Evolutionary conservation across 345 rosid genomes (phyloP).

Genomic region (Alliaria petiolata): DNA sequence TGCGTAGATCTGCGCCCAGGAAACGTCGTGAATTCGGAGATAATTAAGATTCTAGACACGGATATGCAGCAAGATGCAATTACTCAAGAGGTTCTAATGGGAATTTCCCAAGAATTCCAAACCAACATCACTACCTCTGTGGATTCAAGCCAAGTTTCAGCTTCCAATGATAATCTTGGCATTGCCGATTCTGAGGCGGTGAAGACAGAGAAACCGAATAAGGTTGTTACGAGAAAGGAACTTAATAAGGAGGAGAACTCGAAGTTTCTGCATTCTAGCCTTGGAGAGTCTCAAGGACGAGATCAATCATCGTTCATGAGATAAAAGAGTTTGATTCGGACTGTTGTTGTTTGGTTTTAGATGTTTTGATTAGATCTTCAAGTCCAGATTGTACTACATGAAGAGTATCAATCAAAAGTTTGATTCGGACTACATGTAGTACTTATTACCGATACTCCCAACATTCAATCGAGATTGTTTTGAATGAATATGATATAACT

Average conservation of each 20-base stretch:
- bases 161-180: not conserved
- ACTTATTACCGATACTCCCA: too few relatives aligned
- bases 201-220: not conserved
- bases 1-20: constrained; percentile 30
- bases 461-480: too few relatives aligned
- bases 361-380: not conserved
- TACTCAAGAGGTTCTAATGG: not conserved
- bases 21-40: constrained; percentile 18
- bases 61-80: not conserved
- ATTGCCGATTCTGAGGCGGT: not conserved
- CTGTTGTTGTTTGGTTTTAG: not conserved
- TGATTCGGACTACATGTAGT: too few relatives aligned
- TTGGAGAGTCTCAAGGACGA: constrained; percentile 12
- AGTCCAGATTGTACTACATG: too few relatives aligned
- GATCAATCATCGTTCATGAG: constrained; percentile 4
- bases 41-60: constrained; percentile 16
- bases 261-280: not conserved
- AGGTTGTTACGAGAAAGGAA: not conserved
- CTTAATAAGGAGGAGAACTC: not conserved
- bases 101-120: not conserved
- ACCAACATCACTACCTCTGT: not conserved
- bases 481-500: too few relatives aligned
- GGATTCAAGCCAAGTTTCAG: not conserved
- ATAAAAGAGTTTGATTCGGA: not conserved
- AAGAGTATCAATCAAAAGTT: too few relatives aligned